Percentiles rank a stretch among this genome's conserved stretches.
Evolutionary conservation across 805 yeast species (phyloP).

Genomic region (Starmerella khaoyaiensis): DNA sequence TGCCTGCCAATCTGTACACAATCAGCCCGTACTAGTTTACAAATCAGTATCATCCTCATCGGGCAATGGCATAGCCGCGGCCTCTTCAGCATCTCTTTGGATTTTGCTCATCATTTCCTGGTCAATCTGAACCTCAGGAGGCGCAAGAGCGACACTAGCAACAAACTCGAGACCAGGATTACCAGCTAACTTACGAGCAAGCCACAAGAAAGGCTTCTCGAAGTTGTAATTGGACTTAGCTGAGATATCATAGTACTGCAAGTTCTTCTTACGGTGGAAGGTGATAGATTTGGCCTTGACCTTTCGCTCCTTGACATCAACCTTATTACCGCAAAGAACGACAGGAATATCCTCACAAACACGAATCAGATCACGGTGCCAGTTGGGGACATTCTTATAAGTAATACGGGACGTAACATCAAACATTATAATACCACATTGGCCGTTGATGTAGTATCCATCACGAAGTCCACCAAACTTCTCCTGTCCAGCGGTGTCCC

Average conservation of each 20-base stretch:
- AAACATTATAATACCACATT: conserved; percentile 99
- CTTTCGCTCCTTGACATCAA: conserved; percentile 98
- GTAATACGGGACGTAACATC: conserved; percentile 99
- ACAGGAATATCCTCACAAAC: conserved; percentile 99
- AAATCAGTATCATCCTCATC: conserved; percentile 99
- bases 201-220: conserved; percentile 99
- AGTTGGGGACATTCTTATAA: conserved; percentile 98
- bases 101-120: conserved; percentile 93
- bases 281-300: conserved; percentile 99
- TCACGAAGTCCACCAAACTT: conserved; percentile 99
- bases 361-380: conserved; percentile 99
- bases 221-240: conserved; percentile 99
- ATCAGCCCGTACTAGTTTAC: too few relatives aligned
- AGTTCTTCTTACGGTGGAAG: conserved; percentile 99
- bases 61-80: conserved; percentile 98
- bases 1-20: too few relatives aligned
- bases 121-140: conserved; percentile 98
- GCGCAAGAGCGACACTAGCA: conserved; percentile 98
- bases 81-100: conserved; percentile 99
- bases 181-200: conserved; percentile 97
- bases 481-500: conserved; percentile 99
- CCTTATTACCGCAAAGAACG: conserved; percentile 98
- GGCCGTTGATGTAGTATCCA: conserved; percentile 98
- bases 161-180: conserved; percentile 97
- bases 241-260: conserved; percentile 98